These are phyloP conservation scores for Ogataea zsoltii DNA, from an alignment of 805 yeast species.

Conservation along the genomic window DNA sequence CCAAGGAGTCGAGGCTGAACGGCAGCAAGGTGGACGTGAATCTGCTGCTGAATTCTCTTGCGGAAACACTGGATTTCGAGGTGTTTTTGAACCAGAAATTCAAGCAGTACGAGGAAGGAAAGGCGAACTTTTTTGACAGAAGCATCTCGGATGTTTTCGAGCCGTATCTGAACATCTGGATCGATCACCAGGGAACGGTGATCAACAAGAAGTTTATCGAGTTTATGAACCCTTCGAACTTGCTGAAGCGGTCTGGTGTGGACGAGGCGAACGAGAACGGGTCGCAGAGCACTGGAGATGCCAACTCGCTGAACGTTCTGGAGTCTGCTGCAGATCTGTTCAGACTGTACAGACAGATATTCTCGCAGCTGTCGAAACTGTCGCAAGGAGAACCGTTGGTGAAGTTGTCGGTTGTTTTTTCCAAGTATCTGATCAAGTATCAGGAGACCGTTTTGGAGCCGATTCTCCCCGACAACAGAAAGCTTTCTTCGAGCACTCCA, in stretches of 20 bases:
- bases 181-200: conserved; percentile 73
- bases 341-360: conserved; percentile 67
- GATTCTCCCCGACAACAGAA: conserved; percentile 43
- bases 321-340: conserved; percentile 88
- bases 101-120: conserved; percentile 41
- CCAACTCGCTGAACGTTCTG: conserved; percentile 59
- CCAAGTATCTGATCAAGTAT: conserved; percentile 64
- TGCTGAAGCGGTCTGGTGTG: conserved; percentile 43
- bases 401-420: conserved; percentile 58
- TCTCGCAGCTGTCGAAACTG: conserved; percentile 69
- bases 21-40: conserved; percentile 53
- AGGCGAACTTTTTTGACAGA: conserved; percentile 36
- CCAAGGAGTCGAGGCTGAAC: conserved; percentile 38
- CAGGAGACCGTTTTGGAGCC: conserved; percentile 50
- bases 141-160: conserved; percentile 71
- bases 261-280: conserved; percentile 22
- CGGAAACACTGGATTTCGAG: conserved; percentile 84
- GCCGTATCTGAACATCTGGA: conserved; percentile 85
- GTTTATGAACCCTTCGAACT: conserved; percentile 58
- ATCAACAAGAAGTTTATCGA: conserved; percentile 64
- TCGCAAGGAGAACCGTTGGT: conserved; percentile 50
- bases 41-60: conserved; percentile 64
- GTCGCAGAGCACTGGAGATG: not conserved
- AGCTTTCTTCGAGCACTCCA: conserved; percentile 33
- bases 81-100: conserved; percentile 65